phyloP scores from a whole-genome alignment of 768 basidiomycete genomes.

The Amanita exitialis region DNA sequence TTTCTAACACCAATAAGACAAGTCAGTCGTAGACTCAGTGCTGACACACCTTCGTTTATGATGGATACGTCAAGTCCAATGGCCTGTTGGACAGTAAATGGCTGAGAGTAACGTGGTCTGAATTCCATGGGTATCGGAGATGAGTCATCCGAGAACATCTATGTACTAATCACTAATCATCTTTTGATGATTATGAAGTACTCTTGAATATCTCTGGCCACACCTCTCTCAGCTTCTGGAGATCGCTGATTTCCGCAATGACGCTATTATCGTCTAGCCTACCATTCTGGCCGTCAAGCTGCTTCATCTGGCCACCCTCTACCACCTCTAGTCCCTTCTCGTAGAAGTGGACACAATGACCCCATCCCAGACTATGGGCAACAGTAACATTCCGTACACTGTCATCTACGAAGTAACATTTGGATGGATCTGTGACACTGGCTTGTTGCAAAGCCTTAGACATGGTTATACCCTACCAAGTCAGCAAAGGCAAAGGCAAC shows the following conservation, averaged over 20 bases:
- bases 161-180: no score
- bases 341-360: constrained; percentile 64
- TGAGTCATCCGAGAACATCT: no score
- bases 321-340: constrained; percentile 54
- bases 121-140: constrained; percentile 33
- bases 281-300: constrained; percentile 29
- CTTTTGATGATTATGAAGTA: not conserved
- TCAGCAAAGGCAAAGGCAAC: not conserved
- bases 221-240: constrained; percentile 59
- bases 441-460: constrained; percentile 58
- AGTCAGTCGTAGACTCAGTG: not conserved
- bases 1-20: constrained; percentile 39
- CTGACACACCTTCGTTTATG: constrained; percentile 56
- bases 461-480: constrained; percentile 4
- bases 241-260: constrained; percentile 39
- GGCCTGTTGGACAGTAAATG: constrained; percentile 64
- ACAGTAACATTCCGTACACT: constrained; percentile 59
- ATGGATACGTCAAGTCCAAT: constrained; percentile 51
- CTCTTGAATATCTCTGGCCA: constrained; percentile 70
- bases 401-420: constrained; percentile 77
- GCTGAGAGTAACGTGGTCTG: constrained; percentile 57
- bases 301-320: constrained; percentile 51
- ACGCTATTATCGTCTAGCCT: constrained; percentile 24
- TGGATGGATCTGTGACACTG: constrained; percentile 49
- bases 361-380: constrained; percentile 62